Conservation (phyloP, 768 basidiomycete species). For the Tylopilus intermedius region DNA sequence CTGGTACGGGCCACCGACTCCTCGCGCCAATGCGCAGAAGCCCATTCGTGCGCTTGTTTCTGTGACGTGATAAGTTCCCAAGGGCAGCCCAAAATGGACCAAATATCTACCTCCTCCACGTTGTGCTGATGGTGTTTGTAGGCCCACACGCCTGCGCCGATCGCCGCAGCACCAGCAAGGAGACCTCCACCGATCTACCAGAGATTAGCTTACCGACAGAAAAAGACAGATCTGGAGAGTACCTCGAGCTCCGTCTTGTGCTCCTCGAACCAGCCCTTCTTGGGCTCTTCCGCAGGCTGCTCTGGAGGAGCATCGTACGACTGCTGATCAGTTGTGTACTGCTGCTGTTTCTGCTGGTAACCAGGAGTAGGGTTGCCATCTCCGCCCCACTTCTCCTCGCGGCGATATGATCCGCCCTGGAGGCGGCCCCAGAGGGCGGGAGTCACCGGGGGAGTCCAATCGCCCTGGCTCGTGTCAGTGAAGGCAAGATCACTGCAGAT, state of each 20-base stretch:
- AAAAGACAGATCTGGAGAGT: background rate
- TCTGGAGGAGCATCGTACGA: slow-evolving; percentile 13
- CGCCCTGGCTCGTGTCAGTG: slow-evolving; percentile 37
- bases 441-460: slow-evolving; percentile 60
- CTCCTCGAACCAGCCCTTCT: slow-evolving; percentile 50
- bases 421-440: slow-evolving; percentile 67
- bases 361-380: slow-evolving; percentile 14
- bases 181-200: slow-evolving; percentile 62
- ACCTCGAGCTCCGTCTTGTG: slow-evolving; percentile 60
- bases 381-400: slow-evolving; percentile 15
- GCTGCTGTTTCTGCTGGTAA: slow-evolving; percentile 23
- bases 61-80: slow-evolving; percentile 20
- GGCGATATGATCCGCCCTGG: slow-evolving; percentile 26
- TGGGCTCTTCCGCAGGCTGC: slow-evolving; percentile 38
- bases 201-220: slow-evolving; percentile 5
- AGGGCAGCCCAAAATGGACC: background rate
- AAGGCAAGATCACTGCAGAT: background rate
- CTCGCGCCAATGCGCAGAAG: slow-evolving; percentile 46
- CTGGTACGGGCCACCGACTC: slow-evolving; percentile 54
- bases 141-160: slow-evolving; percentile 48
- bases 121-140: slow-evolving; percentile 54
- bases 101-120: slow-evolving; percentile 49
- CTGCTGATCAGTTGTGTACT: slow-evolving; percentile 19
- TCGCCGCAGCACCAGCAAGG: slow-evolving; percentile 45
- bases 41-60: slow-evolving; percentile 51